Conservation (phyloP, 2,329 filamentous ascomycete species). For the Penicillium brevicompactum region DNA sequence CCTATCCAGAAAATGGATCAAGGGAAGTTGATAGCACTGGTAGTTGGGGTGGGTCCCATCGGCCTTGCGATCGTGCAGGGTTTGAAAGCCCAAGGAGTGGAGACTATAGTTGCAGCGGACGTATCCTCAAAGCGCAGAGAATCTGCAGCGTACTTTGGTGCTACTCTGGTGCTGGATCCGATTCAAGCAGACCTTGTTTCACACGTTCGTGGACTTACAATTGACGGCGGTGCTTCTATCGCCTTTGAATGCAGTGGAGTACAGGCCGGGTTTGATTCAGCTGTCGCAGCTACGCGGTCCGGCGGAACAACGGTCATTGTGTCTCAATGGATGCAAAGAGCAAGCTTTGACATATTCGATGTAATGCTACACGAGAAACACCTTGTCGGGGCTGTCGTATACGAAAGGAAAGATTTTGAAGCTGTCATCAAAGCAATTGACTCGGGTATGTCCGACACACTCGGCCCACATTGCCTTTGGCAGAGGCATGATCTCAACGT, state of each 20-base stretch:
- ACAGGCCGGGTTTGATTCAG: conserved; percentile 50
- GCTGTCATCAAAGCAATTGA: conserved; percentile 58
- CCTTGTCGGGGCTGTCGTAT: conserved; percentile 53
- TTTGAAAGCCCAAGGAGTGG: conserved; percentile 56
- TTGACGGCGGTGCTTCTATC: conserved; percentile 55
- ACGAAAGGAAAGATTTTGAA: conserved; percentile 57
- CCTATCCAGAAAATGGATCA: conserved; percentile 44
- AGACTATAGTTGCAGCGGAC: conserved; percentile 61
- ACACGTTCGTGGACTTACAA: conserved; percentile 50
- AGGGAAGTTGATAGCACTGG: conserved; percentile 48
- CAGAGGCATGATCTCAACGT: neutral
- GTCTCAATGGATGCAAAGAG: conserved; percentile 63
- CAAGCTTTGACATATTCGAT: conserved; percentile 57
- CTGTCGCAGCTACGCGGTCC: conserved; percentile 52
- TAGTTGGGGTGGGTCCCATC: conserved; percentile 66
- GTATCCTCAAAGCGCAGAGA: conserved; percentile 53
- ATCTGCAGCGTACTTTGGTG: conserved; percentile 58
- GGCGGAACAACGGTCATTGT: conserved; percentile 64
- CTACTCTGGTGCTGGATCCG: conserved; percentile 58
- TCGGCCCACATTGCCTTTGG: neutral
- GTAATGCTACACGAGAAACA: conserved; percentile 57
- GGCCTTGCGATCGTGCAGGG: conserved; percentile 62
- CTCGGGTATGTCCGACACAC: neutral
- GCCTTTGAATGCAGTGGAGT: conserved; percentile 66
- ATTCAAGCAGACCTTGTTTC: conserved; percentile 49